Percentiles rank a stretch among this genome's conserved stretches.
Evolutionary conservation across 306 rosid genomes (phyloP).

Genomic region (Alnus glutinosa): DNA sequence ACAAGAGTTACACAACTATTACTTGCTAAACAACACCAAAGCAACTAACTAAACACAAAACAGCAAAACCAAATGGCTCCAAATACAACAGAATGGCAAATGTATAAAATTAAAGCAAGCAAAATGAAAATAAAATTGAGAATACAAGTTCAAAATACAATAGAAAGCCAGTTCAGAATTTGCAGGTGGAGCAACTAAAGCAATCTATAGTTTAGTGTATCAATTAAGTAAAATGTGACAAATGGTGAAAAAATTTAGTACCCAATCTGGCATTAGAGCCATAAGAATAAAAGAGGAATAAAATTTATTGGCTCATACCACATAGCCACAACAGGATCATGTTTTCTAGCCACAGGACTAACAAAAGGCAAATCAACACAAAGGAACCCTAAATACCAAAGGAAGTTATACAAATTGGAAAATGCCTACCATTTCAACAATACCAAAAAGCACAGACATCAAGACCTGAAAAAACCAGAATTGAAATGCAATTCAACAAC

Average conservation of each 20-base stretch:
- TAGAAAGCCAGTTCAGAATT: neutral
- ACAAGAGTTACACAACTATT: too few species aligned
- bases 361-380: neutral
- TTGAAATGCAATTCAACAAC: too few species aligned
- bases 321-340: neutral
- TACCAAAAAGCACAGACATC: too few species aligned
- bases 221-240: neutral
- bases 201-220: neutral
- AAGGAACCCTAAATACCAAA: neutral
- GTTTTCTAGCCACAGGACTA: neutral
- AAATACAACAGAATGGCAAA: neutral
- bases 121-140: neutral
- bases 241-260: neutral
- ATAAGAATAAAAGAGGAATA: neutral
- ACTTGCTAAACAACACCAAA: too few species aligned
- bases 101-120: neutral
- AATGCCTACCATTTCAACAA: neutral
- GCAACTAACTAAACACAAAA: too few species aligned
- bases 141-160: neutral
- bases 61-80: too few species aligned
- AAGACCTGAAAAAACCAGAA: too few species aligned
- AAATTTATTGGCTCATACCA: neutral
- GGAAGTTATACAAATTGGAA: neutral
- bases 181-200: neutral
- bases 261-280: neutral